Conservation (phyloP, 176 grass and related monocot genomes). For the Phyllostachys edulis region DNA sequence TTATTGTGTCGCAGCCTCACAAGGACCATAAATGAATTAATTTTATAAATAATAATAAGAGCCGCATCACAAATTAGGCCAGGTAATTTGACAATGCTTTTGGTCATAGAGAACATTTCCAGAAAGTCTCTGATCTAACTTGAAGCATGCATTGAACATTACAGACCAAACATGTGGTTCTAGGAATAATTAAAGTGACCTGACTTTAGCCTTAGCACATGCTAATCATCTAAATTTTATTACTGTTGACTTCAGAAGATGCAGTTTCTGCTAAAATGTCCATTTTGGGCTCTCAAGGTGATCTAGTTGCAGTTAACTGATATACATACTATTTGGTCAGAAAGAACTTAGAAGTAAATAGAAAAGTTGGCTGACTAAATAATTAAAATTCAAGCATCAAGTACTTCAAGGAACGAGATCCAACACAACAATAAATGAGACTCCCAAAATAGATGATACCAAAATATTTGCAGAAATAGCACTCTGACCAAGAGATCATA, state of each 20-base stretch:
- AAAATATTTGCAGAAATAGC: not conserved
- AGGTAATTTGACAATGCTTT: not conserved
- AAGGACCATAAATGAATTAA: not conserved
- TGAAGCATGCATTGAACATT: not conserved
- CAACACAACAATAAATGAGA: not conserved
- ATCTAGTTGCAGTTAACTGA: not conserved
- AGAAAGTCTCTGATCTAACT: not conserved
- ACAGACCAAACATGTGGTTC: not conserved
- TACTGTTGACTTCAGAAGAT: conserved; percentile 21
- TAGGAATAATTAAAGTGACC: conserved; percentile 14
- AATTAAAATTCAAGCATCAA: not conserved
- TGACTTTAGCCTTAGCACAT: conserved; percentile 4
- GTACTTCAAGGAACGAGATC: not conserved
- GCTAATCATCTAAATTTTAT: not conserved
- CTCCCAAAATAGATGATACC: not conserved
- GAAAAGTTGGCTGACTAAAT: not conserved
- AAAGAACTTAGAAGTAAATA: not conserved
- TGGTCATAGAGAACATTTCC: conserved; percentile 1
- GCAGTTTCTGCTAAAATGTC: not conserved
- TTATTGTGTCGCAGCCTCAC: not conserved
- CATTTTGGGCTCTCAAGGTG: conserved; percentile 25
- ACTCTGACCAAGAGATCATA: conserved; percentile 16
- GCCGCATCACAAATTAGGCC: not conserved
- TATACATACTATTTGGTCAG: conserved; percentile 16
- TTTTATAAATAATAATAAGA: conserved; percentile 2